Conservation (phyloP, 805 yeast species). For the Lipomyces orientalis region DNA sequence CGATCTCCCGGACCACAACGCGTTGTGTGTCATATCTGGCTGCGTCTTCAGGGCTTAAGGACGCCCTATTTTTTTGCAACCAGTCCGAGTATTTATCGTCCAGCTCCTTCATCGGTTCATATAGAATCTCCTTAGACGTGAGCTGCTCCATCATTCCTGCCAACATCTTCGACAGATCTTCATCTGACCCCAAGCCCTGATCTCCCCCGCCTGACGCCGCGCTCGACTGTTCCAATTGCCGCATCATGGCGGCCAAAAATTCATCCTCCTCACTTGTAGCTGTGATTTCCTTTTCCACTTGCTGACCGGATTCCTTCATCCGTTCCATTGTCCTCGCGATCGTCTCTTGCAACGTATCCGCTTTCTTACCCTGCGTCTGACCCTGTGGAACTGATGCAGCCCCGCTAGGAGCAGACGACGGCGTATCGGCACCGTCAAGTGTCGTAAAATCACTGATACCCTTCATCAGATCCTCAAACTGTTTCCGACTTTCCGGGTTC, state of each 20-base stretch:
- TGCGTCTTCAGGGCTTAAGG: slow-evolving; percentile 54
- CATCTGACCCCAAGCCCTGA: slow-evolving; percentile 52
- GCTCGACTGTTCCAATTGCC: slow-evolving; percentile 55
- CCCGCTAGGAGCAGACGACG: neutral
- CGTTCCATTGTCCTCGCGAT: slow-evolving; percentile 82
- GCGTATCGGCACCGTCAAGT: neutral
- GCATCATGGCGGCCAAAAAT: slow-evolving; percentile 64
- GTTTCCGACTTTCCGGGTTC: slow-evolving; percentile 59
- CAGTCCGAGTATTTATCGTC: slow-evolving; percentile 73
- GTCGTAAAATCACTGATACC: slow-evolving; percentile 40
- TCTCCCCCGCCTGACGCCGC: slow-evolving; percentile 49
- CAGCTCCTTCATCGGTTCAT: slow-evolving; percentile 86
- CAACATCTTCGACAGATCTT: slow-evolving; percentile 68
- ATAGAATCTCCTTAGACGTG: slow-evolving; percentile 81
- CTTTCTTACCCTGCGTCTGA: slow-evolving; percentile 14
- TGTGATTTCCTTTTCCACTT: slow-evolving; percentile 64
- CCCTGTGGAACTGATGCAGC: slow-evolving; percentile 36
- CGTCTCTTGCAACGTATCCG: slow-evolving; percentile 63
- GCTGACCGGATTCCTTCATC: slow-evolving; percentile 74
- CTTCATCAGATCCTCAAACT: slow-evolving; percentile 54
- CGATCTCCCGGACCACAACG: slow-evolving; percentile 63
- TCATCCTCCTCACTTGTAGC: slow-evolving; percentile 51
- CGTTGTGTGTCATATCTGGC: slow-evolving; percentile 66
- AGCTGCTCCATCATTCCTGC: slow-evolving; percentile 79
- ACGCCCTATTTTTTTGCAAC: slow-evolving; percentile 60